These are phyloP conservation scores for Lentinula guzmanii DNA, from an alignment of 768 basidiomycete species.

Conservation along the genomic window DNA sequence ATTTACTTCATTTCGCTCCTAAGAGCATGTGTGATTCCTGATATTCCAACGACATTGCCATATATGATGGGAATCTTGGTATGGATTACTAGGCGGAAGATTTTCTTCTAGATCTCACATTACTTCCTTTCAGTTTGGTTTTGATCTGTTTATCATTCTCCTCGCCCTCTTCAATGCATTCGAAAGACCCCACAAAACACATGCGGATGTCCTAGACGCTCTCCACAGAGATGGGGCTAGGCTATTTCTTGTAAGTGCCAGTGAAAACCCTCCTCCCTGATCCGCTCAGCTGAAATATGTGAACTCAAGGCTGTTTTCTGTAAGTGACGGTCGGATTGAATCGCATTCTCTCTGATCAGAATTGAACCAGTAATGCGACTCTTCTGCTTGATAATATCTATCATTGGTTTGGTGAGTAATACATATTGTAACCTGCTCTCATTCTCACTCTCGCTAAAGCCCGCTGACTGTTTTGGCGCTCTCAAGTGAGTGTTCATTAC, in stretches of 20 bases:
- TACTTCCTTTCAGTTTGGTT: not conserved
- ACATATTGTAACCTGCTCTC: not conserved
- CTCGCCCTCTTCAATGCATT: not conserved
- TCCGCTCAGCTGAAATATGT: not conserved
- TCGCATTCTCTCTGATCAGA: not conserved
- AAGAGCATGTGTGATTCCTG: not conserved
- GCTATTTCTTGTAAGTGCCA: not conserved
- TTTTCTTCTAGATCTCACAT: not conserved
- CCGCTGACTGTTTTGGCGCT: not conserved
- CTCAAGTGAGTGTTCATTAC: not conserved
- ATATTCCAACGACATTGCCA: not conserved
- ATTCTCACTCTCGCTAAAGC: not conserved
- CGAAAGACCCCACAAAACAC: not conserved
- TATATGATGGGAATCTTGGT: not conserved
- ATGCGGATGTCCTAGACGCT: not conserved
- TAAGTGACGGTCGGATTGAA: not conserved
- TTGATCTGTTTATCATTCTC: not conserved
- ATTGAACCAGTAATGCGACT: not conserved
- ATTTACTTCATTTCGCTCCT: not conserved
- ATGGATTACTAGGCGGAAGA: not conserved
- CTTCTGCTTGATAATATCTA: not conserved
- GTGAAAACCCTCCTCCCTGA: not conserved
- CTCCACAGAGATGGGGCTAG: conserved; percentile 1
- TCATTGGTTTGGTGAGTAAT: not conserved
- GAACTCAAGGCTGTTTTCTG: not conserved